Evolutionary conservation across 352 stramenopile species (phyloP).

Genomic region (Elongisporangium prolatum): DNA sequence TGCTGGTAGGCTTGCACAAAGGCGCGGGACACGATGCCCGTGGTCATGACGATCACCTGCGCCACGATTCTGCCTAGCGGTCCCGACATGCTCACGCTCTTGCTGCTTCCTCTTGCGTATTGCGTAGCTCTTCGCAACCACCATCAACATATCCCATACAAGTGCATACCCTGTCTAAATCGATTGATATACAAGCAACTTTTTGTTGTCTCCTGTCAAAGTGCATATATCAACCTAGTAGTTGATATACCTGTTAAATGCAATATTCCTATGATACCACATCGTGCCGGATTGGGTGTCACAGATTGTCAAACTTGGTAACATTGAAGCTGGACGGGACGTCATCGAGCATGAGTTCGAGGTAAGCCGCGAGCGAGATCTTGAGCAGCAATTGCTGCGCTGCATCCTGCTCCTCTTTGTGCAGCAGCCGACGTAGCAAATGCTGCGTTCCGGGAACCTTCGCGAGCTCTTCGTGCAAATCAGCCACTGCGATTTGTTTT

Average conservation of each 20-base stretch:
- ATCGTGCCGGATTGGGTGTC: slow-evolving; percentile 4
- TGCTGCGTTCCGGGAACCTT: slow-evolving; percentile 9
- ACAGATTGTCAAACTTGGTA: not conserved
- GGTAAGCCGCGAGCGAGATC: slow-evolving; percentile 43
- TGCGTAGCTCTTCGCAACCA: slow-evolving; percentile 2
- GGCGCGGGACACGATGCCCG: slow-evolving; percentile 76
- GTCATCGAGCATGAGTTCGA: slow-evolving; percentile 37
- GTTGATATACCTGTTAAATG: not conserved
- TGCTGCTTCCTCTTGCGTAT: not conserved
- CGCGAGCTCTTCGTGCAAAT: not conserved
- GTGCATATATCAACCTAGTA: not conserved
- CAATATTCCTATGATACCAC: not conserved
- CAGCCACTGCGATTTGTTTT: slow-evolving; percentile 3
- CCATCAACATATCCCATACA: slow-evolving; percentile 1
- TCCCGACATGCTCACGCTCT: slow-evolving; percentile 56
- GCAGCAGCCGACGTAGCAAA: slow-evolving; percentile 22
- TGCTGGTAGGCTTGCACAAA: slow-evolving; percentile 89
- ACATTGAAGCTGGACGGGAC: slow-evolving; percentile 27
- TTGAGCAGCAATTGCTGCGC: slow-evolving; percentile 48
- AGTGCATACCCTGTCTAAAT: not conserved
- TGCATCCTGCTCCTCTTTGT: slow-evolving; percentile 32
- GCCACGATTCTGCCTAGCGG: slow-evolving; percentile 76
- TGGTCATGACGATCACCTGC: slow-evolving; percentile 80
- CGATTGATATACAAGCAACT: not conserved
- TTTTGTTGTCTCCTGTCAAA: not conserved